Evolutionary conservation across 768 basidiomycete species (phyloP), one percentile per base, ranked within the genome.

Genomic region (Tubosaeta sp.): DNA sequence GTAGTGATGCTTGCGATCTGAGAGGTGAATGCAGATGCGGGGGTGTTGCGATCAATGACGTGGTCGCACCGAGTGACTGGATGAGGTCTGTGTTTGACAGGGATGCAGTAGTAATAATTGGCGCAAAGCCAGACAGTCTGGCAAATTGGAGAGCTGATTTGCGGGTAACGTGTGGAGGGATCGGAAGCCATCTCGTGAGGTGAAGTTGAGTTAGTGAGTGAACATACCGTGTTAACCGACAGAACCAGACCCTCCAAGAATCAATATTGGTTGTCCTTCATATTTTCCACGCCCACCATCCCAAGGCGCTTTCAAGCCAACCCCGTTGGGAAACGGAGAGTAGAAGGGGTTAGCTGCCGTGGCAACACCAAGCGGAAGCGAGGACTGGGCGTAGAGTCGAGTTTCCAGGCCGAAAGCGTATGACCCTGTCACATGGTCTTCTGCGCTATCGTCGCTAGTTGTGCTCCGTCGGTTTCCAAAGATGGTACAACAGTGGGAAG

Each of bases 51-150:
- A 55, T 70, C 69, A 39, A 76, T 56, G 21, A 75, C 61, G 48
- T 69, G 62, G 72, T 72, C 16, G 74, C 72, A 9, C 73, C 73
- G 11, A 71, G 59, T 6, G 67, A 65, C 40, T 63, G 64, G 11
- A 74, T 61, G 27, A 64, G 61, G 10, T 54, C 63, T 0, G 61
- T 48, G 51, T 75, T 71, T 40, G 65, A 62, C 16, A 55, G 46
- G 2, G 75, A 74, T 6, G 75, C 68, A 0, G 75, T 76, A 13
- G 72, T 66, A 36, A 74, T 67, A 35, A 76, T 70, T 0, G 67
- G 68, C 10, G 62, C 69, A 40, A 72, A 70, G 3, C 66, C 69
- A 5, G 70, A 71, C 24, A 71, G 55, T 22, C 38, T 59, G 6
- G 69, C 63, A 12, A 72, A 62, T 54, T 73, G 72, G 36, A 73